These are phyloP conservation scores for Colletotrichum phormii DNA, from an alignment of 2,329 filamentous ascomycete species.

Conservation along the genomic window DNA sequence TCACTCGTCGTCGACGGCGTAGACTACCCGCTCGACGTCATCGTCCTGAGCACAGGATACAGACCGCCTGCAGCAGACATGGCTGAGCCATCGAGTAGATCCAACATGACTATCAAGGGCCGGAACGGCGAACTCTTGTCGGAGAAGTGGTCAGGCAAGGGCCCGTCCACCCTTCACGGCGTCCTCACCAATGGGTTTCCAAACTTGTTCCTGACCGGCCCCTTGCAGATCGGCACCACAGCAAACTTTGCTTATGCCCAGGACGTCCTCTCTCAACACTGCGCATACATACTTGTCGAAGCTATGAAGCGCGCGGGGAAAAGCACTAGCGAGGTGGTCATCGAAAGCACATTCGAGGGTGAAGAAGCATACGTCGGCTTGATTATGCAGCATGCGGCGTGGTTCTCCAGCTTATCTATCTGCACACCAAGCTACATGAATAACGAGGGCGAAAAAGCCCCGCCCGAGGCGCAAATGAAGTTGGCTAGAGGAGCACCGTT, in stretches of 20 bases:
- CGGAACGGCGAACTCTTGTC: conserved; percentile 56
- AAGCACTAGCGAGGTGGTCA: conserved; percentile 36
- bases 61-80: conserved; percentile 46
- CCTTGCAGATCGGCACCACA: conserved; percentile 53
- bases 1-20: conserved; percentile 60
- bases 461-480: conserved; percentile 47
- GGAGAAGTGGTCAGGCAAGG: conserved; percentile 55
- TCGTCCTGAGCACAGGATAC: conserved; percentile 53
- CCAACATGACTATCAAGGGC: conserved; percentile 51
- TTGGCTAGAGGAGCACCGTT: conserved; percentile 44
- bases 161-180: conserved; percentile 64
- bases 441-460: conserved; percentile 51
- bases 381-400: conserved; percentile 53
- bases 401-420: conserved; percentile 52
- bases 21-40: conserved; percentile 59
- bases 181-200: conserved; percentile 61
- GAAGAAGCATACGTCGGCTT: conserved; percentile 59
- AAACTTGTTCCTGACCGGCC: conserved; percentile 63
- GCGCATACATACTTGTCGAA: conserved; percentile 50
- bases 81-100: conserved; percentile 38
- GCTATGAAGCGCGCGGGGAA: conserved; percentile 40
- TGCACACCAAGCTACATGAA: conserved; percentile 69
- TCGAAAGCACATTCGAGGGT: conserved; percentile 58
- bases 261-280: conserved; percentile 52
- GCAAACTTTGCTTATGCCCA: conserved; percentile 52